Evolutionary conservation across 1,284 basidiomycete species (phyloP), one percentile per base, ranked within the genome.

Genomic region (Volvariella volvacea): DNA sequence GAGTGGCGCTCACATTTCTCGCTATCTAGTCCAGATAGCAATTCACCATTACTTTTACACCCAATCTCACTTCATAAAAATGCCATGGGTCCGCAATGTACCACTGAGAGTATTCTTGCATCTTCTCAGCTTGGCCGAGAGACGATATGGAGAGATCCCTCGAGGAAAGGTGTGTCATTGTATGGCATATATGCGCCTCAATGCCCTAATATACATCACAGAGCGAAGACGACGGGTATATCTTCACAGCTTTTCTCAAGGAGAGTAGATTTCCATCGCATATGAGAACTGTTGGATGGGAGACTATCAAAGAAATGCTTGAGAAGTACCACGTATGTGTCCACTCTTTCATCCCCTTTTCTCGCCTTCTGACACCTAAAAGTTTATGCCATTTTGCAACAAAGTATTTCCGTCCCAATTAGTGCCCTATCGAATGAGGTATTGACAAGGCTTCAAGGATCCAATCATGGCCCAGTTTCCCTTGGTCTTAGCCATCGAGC

Each of bases 311-410:
- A 48, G 79, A 78, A 32, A 74, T 86, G 41, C 64, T 88, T 48
- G 75, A 81, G 58, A 80, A 73, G 54, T 86, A 81, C 55, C 76
- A 80, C 62, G 83, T 82, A 51, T 50, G 74, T 60, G 6, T 22
- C n/a, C 40, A 28, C 22, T 42, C 37, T 46, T 42, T 36, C 19
- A 33, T 33, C 39, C 32, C 31, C 12, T 15, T 16, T 38, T 48
- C 41, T n/a, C 33, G 33, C 45, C n/a, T 43, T 47, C 45, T 40
- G 9, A 34, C 41, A 19, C 20, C 44, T 37, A 49, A 28, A 51
- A 86, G 81, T 88, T 88, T 56, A 84, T 86, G 47, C 83, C 85
- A 14, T 87, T 88, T 58, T 78, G 72, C 46, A 70, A 71, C 56
- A 83, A 78, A 71, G 83, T 84, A 48, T 46, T 42, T 48, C 25